Evolutionary conservation across 305 asterid genomes (phyloP), one percentile per base, ranked within the genome.

Genomic region (Rubia tinctorum): DNA sequence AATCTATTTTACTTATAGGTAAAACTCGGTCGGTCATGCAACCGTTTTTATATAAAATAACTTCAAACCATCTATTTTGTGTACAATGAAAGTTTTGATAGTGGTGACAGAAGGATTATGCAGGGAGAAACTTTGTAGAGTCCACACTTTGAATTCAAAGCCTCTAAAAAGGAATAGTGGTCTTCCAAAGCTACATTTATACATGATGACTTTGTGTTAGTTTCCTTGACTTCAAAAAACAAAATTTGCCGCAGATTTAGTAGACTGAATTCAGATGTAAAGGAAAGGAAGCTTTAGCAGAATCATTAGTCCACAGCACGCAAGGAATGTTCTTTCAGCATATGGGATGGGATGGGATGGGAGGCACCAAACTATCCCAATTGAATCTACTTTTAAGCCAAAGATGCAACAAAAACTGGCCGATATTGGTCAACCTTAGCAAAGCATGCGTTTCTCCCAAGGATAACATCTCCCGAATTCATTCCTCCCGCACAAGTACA

Each of bases 91-190:
- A 78, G 23, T 55, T 61, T 76, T 78, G 75, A 59, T 37, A 78
- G 59, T 73, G 73, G 69, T 47, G 44, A 76, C 69, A 42, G 30
- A 22, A 70, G 34, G 70, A 76, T 22, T 53, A 66, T 76, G 53
- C 34, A 53, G n/a, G 10, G 60, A n/a, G 23, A 55, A n/a, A n/a
- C 60, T 55, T 55, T 55, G n/a, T 1, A n/a, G 23, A 55, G 20
- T 55, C 59, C 60, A 55, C 10, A 55, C 12, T 66, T 78, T 72
- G 76, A 73, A 69, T 69, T 76, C 69, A 70, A 73, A 73, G 22
- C 65, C 42, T 27, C 63, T 44, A 13, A 8, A 40, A 42, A 12
- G 7, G 20, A 30, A 13, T 11, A 27, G n/a, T 27, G 23, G 47
- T 55, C 63, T 56, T 56, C 62, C 62, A 56, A 18, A 56, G 34